Evolutionary conservation across 768 basidiomycete genomes (phyloP).

Genomic region (Lepiota venenata): DNA sequence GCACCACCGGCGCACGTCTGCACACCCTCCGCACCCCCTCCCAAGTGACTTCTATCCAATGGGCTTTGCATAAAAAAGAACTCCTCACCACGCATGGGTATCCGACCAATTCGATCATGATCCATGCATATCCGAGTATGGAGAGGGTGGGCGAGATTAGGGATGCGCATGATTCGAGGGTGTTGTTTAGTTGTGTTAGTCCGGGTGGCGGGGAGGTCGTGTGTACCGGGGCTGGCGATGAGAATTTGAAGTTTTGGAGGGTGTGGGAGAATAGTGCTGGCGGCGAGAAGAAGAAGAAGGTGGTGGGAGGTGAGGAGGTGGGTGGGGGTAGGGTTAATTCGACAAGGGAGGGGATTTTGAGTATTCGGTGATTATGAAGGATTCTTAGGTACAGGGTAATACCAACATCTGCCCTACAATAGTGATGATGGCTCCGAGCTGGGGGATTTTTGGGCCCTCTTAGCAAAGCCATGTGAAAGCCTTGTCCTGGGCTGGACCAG

Average conservation of each 20-base stretch:
- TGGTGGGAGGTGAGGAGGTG: constrained; percentile 32
- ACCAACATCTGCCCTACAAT: no score
- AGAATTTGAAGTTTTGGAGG: constrained; percentile 96
- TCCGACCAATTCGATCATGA: constrained; percentile 80
- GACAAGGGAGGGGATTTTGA: constrained; percentile 47
- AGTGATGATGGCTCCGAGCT: no score
- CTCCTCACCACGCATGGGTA: constrained; percentile 92
- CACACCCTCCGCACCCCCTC: constrained; percentile 85
- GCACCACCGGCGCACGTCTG: constrained; percentile 86
- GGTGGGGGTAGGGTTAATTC: constrained; percentile 41
- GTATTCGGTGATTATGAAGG: constrained; percentile 33
- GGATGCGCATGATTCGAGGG: constrained; percentile 90
- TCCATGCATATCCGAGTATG: constrained; percentile 84
- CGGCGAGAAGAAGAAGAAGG: constrained; percentile 49
- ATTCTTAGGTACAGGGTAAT: no score
- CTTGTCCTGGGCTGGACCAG: no score
- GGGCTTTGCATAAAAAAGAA: constrained; percentile 86
- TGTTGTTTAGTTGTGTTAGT: constrained; percentile 80
- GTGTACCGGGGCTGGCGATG: constrained; percentile 90
- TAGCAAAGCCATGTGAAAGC: no score
- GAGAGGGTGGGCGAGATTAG: constrained; percentile 79
- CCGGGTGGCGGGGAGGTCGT: constrained; percentile 95
- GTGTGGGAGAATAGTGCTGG: constrained; percentile 60
- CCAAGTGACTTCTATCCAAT: constrained; percentile 90
- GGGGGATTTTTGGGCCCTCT: no score